Evolutionary conservation across 2,329 filamentous ascomycete species (phyloP).

Genomic region (Thermomyces lanuginosus): DNA sequence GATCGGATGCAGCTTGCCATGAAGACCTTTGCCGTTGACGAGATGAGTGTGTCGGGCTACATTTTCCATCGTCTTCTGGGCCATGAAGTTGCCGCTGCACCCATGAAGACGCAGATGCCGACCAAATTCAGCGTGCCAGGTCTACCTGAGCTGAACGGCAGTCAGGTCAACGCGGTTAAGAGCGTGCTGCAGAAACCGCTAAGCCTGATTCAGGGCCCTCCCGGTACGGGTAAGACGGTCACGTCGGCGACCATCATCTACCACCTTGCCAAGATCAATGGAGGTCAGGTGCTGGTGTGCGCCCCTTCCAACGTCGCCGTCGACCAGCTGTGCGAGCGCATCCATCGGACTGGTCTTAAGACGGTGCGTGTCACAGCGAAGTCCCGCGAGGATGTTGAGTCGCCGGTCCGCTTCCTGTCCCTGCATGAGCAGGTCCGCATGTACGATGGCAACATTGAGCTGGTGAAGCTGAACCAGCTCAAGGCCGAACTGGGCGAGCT

Average conservation of each 20-base stretch:
- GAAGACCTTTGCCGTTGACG: conserved; percentile 96
- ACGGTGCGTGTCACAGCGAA: conserved; percentile 97
- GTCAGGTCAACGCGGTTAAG: conserved; percentile 92
- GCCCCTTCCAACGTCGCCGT: conserved; percentile 97
- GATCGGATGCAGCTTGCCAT: conserved; percentile 98
- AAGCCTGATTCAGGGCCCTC: conserved; percentile 90
- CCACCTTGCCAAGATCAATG: conserved; percentile 87
- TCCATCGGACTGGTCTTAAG: conserved; percentile 86
- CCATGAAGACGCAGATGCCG: conserved; percentile 88
- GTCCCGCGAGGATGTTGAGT: conserved; percentile 95
- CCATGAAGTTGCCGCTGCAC: conserved; percentile 82
- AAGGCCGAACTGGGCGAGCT: conserved; percentile 85
- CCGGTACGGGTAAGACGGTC: conserved; percentile 94
- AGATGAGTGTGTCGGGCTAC: conserved; percentile 96
- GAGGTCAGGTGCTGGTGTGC: conserved; percentile 86
- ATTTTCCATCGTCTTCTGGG: conserved; percentile 95
- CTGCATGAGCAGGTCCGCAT: conserved; percentile 94
- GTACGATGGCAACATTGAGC: conserved; percentile 88
- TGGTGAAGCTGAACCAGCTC: conserved; percentile 80
- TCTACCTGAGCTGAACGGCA: conserved; percentile 83
- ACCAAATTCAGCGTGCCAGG: conserved; percentile 95
- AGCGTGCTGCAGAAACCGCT: conserved; percentile 84
- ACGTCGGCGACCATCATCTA: conserved; percentile 98
- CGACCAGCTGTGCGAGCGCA: conserved; percentile 92
- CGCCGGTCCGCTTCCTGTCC: conserved; percentile 88